Evolutionary conservation across 2,329 filamentous ascomycete genomes (phyloP), one percentile per base, ranked within the genome.

Genomic region (Leptodontidium sp.): DNA sequence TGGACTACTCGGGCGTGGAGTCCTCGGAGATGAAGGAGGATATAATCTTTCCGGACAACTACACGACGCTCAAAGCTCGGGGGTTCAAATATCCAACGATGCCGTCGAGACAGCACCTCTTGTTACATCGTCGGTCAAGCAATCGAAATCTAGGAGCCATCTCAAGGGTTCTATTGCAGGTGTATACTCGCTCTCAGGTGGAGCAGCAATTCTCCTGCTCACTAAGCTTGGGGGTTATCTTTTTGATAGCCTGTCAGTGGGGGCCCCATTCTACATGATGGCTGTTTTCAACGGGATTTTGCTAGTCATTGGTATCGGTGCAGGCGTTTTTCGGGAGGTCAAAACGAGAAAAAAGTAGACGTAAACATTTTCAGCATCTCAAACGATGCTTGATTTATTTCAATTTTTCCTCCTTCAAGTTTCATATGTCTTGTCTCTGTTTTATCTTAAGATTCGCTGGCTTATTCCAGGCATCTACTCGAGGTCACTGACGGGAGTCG

Each of bases 101-200:
- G 58, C 58, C 21, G 32, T 40, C 1, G 77, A 79, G 52, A 73
- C 70, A 26, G 68, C 73, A 45, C 75, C 77, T 21, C 71, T 85
- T 0, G 77, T 80, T 0, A 57, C 63, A 24, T 64, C 66, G 68
- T 68, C 32, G 69, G 64, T 57, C 69, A 68, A 17, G 72, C 70
- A 50, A 59, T 70, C 7, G 40, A 68, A 57, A 50, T 76, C 68
- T 73, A 74, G 72, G 72, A 76, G 70, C 53, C 78, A 79, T 65
- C 86, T 98, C 64, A 98, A 98, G 82, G 96, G 96, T 14, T 95
- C 93, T 15, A 96, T 99, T 73, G 95, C 96, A 0, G 96, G 96
- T 1, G 91, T 98, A 0, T 99, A 99, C 80, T 97, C 93, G 64
- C 88, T 97, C 71, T 94, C 91, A 66, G 96, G 96, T 12, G 96